These are phyloP conservation scores for Penicillium paxilli DNA, from an alignment of 495 filamentous ascomycete species.

Conservation along the genomic window DNA sequence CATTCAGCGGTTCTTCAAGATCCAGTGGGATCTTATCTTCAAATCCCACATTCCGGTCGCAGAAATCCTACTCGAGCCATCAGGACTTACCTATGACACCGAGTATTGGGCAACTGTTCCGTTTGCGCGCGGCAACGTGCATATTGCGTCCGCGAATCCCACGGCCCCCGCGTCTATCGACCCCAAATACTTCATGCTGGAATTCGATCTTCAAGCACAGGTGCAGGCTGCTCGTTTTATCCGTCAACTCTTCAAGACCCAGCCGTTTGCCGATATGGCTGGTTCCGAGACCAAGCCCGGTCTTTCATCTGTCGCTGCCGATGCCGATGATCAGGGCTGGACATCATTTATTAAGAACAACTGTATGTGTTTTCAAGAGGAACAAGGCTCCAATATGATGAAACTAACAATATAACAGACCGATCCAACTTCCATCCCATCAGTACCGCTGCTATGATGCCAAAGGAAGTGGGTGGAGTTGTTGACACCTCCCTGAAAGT, in stretches of 20 bases:
- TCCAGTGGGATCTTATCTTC: conserved; percentile 30
- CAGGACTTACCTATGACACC: conserved; percentile 20
- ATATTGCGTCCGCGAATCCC: conserved; percentile 45
- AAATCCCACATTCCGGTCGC: conserved; percentile 41
- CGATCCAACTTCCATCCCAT: conserved; percentile 42
- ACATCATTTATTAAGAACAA: conserved; percentile 24
- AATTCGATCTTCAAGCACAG: conserved; percentile 46
- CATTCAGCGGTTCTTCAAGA: conserved; percentile 21
- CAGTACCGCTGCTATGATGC: conserved; percentile 58
- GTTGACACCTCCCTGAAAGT: conserved; percentile 39
- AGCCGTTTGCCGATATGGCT: conserved; percentile 16
- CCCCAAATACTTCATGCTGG: conserved; percentile 54
- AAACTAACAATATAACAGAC: conserved; percentile 15
- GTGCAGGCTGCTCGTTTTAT: conserved; percentile 29
- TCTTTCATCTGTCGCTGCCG: conserved; percentile 11
- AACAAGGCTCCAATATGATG: neutral
- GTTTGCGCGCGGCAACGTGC: conserved; percentile 58
- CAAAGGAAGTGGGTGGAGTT: conserved; percentile 54
- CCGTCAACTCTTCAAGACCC: conserved; percentile 23
- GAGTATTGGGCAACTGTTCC: conserved; percentile 47
- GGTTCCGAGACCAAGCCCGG: conserved; percentile 22
- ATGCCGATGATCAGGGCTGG: conserved; percentile 22
- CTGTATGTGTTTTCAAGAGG: conserved; percentile 21
- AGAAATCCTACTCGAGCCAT: conserved; percentile 34
- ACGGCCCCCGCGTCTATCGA: conserved; percentile 44